phyloP scores from a whole-genome alignment of 768 basidiomycete species.

The Panellus pusillus region DNA sequence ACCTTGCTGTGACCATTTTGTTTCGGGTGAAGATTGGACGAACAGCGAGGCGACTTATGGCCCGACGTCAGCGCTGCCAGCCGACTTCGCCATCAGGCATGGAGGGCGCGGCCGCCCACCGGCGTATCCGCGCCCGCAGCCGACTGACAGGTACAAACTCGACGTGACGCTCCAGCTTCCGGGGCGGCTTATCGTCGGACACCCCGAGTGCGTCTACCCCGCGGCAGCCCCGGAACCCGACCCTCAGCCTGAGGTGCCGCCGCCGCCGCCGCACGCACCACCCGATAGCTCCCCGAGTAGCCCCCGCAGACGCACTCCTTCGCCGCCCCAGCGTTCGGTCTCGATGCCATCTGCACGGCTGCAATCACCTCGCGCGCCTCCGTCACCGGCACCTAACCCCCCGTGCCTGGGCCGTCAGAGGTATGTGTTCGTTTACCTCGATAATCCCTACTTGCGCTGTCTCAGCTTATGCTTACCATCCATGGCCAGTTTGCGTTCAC shows the following conservation, averaged over 20 bases:
- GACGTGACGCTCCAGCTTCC: neutral
- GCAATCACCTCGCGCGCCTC: neutral
- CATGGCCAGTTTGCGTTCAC: slow-evolving; percentile 1
- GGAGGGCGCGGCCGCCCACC: neutral
- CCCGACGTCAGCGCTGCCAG: neutral
- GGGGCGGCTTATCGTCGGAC: neutral
- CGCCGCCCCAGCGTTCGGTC: neutral
- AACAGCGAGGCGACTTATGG: neutral
- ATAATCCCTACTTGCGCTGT: neutral
- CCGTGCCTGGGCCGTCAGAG: neutral
- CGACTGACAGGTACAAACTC: neutral
- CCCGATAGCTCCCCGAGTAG: neutral
- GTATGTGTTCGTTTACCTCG: neutral
- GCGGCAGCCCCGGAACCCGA: neutral
- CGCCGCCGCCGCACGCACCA: neutral
- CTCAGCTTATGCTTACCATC: too few species aligned
- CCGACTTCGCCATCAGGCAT: neutral
- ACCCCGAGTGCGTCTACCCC: slow-evolving; percentile 1
- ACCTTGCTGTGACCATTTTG: too few species aligned
- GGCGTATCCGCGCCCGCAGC: slow-evolving; percentile 5
- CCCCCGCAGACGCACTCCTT: neutral
- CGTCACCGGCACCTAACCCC: neutral
- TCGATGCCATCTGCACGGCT: neutral
- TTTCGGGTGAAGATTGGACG: slow-evolving; percentile 12
- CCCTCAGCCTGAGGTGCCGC: neutral